Percentiles rank a stretch among this genome's conserved stretches.
Evolutionary conservation across 2,329 filamentous ascomycete genomes (phyloP).

Genomic region (Fusarium neocosmosporiellum): DNA sequence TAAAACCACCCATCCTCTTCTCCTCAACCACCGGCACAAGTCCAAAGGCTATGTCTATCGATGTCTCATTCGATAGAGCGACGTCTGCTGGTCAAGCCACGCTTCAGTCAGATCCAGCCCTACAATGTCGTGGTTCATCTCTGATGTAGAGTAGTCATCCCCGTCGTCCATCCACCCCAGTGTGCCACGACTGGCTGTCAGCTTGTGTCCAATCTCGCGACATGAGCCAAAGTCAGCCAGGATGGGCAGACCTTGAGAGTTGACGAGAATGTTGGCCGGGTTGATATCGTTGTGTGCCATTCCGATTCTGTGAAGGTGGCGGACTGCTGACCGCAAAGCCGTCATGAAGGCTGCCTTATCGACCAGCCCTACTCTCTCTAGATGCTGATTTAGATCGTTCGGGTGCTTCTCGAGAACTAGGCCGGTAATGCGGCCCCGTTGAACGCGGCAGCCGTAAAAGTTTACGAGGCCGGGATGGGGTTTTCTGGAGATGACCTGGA

Average conservation of each 20-base stretch:
- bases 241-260: neutral
- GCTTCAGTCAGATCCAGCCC: neutral
- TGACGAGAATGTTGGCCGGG: slow-evolving; percentile 3
- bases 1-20: neutral
- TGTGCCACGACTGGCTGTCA: neutral
- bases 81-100: neutral
- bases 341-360: neutral
- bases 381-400: neutral
- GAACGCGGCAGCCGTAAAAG: neutral
- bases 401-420: neutral
- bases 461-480: slow-evolving; percentile 4
- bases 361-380: neutral
- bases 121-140: neutral
- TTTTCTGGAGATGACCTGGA: neutral
- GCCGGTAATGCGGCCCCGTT: neutral
- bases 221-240: slow-evolving; percentile 4
- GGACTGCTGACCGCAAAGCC: neutral
- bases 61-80: neutral
- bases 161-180: neutral
- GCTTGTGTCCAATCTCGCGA: slow-evolving; percentile 1
- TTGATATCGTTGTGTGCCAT: slow-evolving; percentile 8
- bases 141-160: slow-evolving; percentile 3
- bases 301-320: neutral
- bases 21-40: neutral
- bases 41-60: neutral